Base-by-base conservation (phyloP, 1,284 basidiomycete species). In the Marasmius oreades region DNA sequence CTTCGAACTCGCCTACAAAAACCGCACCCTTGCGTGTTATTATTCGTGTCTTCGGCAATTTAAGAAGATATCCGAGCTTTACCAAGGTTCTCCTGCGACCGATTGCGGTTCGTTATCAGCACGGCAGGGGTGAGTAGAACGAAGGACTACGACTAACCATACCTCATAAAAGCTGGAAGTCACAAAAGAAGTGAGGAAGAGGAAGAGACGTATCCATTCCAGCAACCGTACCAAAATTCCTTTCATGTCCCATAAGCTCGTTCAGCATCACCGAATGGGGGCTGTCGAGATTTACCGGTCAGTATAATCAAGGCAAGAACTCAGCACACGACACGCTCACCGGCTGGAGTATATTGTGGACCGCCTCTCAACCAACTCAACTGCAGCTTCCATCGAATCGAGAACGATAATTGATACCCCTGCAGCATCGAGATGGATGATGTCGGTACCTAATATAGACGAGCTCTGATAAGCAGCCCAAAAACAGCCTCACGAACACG, bases 201-300 rank as follows among this genome's bases (percentile, higher is more conserved):
- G 10, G 20, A 50, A 6, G n/a, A 50, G 16, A 16, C 16, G 47
- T 2, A 31, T 16, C 18, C 16, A 16, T 31, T 24, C 1, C 12
- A 14, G 39, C 6, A 33, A 14, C 31, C 47, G n/a, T 26, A 50
- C 47, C 47, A 20, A 50, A 50, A 50, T 50, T 50, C 18, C 47
- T 23, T 20, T 50, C 47, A 12, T 31, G 31, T n/a, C 47, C 47
- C 47, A 50, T 50, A 26, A 50, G 28, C n/a, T 50, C 47, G 28
- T 50, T 50, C 5, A 50, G 14, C 26, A 50, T 33, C 5, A 50
- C 16, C 10, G 24, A 50, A 20, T 31, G 47, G 16, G 47, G 47
- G 3, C 47, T 50, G 26, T 7, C 10, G 18, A 18, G 12, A n/a
- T n/a, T n/a, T n/a, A n/a, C n/a, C n/a, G n/a, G n/a, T n/a, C n/a